Evolutionary conservation across 371 early-diverging fungal genomes (phyloP).

Genomic region (Capillidium heterosporum): DNA sequence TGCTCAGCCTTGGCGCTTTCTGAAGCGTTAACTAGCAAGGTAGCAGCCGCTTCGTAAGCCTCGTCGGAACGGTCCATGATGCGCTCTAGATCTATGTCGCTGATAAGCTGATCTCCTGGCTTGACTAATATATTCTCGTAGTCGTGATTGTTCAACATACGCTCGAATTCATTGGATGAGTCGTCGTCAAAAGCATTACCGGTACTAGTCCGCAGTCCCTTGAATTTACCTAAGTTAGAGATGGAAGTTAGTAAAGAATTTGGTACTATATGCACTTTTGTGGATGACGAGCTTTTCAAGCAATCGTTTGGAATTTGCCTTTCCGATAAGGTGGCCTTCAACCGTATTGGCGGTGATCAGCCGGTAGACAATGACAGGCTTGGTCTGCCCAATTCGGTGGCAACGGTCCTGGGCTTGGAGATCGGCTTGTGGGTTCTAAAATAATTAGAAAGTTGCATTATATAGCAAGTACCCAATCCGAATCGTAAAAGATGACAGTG

Average conservation of each 20-base stretch:
- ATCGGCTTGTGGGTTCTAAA: conserved; percentile 90
- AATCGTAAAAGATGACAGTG: conserved; percentile 83
- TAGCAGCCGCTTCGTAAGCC: conserved; percentile 5
- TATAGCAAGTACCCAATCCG: conserved; percentile 56
- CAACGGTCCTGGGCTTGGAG: conserved; percentile 94
- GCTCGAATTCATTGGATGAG: conserved; percentile 37
- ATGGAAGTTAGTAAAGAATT: conserved; percentile 31
- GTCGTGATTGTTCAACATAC: conserved; percentile 14
- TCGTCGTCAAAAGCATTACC: conserved; percentile 66
- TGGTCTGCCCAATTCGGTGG: conserved; percentile 90
- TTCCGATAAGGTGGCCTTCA: conserved; percentile 59
- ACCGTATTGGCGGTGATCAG: conserved; percentile 71
- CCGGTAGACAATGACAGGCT: conserved; percentile 78
- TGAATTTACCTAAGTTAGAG: conserved; percentile 10
- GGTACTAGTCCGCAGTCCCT: conserved; percentile 26
- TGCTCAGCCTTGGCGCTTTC: not conserved
- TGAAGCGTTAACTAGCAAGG: not conserved
- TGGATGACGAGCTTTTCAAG: conserved; percentile 81
- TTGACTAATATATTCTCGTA: conserved; percentile 1
- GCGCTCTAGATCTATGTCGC: conserved; percentile 3
- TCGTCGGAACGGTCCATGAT: conserved; percentile 9
- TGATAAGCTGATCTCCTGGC: conserved; percentile 6
- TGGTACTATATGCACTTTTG: conserved; percentile 18
- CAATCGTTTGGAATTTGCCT: conserved; percentile 66
- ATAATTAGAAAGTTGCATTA: not conserved